phyloP scores from a whole-genome alignment of 495 filamentous ascomycete species.

The Collariella sp. region DNA sequence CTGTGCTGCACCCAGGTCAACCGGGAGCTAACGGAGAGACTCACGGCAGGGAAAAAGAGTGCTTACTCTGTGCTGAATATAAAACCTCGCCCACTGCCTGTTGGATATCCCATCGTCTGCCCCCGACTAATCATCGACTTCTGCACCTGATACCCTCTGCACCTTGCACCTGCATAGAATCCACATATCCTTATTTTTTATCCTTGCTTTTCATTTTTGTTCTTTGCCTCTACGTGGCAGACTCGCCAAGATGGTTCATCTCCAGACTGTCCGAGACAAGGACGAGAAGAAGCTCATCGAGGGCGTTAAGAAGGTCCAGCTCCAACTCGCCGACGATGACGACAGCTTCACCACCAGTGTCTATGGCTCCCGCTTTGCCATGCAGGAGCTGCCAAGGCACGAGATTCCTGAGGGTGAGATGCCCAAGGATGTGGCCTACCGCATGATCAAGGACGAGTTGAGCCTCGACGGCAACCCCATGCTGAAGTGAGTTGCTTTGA shows the following conservation, averaged over 20 bases:
- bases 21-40: background rate
- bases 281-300: constrained; percentile 31
- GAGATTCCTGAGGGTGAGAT: constrained; percentile 88
- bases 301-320: constrained; percentile 40
- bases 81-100: background rate
- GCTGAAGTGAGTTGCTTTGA: constrained; percentile 54
- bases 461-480: constrained; percentile 84
- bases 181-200: background rate
- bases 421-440: constrained; percentile 83
- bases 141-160: background rate
- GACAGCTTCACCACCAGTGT: constrained; percentile 65
- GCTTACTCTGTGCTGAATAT: background rate
- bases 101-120: background rate
- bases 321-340: constrained; percentile 43
- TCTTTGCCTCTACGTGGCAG: background rate
- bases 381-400: constrained; percentile 63
- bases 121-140: background rate
- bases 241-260: constrained; percentile 55
- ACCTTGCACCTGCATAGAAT: background rate
- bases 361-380: constrained; percentile 76
- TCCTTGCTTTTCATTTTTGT: background rate
- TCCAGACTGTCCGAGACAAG: constrained; percentile 44
- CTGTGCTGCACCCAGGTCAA: background rate
- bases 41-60: background rate
- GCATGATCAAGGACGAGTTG: constrained; percentile 91